phyloP scores from a whole-genome alignment of 2,329 filamentous ascomycete species.

The Neonectria sp. region DNA sequence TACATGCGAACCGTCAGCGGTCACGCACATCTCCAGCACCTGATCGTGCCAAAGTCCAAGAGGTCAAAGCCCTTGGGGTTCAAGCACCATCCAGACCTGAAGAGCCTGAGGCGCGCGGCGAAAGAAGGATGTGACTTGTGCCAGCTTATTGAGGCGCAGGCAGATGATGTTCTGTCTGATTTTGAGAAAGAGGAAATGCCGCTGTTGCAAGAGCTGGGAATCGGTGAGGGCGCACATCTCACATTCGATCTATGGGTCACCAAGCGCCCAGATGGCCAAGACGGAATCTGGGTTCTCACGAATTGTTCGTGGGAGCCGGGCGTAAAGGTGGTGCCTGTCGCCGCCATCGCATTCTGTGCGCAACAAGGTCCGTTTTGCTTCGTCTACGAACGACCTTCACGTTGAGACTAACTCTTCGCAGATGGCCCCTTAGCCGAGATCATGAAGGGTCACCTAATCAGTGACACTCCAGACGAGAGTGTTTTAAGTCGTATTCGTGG shows the following conservation, averaged over 20 bases:
- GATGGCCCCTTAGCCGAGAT: constrained; percentile 11
- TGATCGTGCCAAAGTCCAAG: not conserved
- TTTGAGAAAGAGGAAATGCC: not conserved
- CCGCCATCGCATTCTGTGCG: constrained; percentile 15
- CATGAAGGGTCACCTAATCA: not conserved
- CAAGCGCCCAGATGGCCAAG: constrained; percentile 8
- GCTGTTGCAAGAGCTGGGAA: not conserved
- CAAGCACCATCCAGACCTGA: not conserved
- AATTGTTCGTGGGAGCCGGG: not conserved
- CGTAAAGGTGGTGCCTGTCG: constrained; percentile 4
- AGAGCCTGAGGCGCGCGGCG: not conserved
- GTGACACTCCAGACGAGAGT: not conserved
- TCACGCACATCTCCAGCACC: not conserved
- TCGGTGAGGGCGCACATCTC: not conserved
- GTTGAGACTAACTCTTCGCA: not conserved
- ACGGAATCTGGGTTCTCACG: constrained; percentile 18
- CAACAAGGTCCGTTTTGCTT: constrained; percentile 14
- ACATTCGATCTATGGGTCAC: constrained; percentile 17
- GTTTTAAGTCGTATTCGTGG: not conserved
- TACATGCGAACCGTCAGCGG: not conserved
- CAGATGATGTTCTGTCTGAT: not conserved
- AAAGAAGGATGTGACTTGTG: not conserved
- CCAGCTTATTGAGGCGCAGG: not conserved
- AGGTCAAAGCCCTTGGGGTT: not conserved
- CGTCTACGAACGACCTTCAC: not conserved